Base-by-base conservation (phyloP, 2,329 filamentous ascomycete species). In the Ophiocordyceps camponoti-saundersi region DNA sequence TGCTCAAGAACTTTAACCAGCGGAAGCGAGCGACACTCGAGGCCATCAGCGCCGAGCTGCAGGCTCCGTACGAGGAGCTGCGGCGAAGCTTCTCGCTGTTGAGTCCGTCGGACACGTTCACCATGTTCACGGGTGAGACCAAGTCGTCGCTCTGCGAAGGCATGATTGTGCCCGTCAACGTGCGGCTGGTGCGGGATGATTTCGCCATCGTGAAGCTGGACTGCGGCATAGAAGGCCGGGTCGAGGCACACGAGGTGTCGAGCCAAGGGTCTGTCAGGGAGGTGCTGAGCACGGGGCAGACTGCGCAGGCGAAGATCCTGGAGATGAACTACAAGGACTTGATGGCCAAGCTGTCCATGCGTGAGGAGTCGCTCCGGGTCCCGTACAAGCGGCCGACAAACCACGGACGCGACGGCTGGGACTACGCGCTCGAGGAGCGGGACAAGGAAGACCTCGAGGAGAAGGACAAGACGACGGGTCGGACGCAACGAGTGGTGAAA, bases 71-170 rank as follows among this genome's bases (percentile, higher is more conserved):
- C 61, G 92, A 98, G 65, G 92, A 98, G 62, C 72, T 98, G 48
- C 80, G 92, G 43, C 82, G 85, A 55, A 80, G 81, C 52, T 95
- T 93, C 59, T 73, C 76, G 42, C 65, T 74, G 45, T 69, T 95
- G 40, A 70, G 69, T 23, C 72, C 80, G 0, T 81, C 89, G 21
- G 86, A 95, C 54, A 78, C 95, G 49, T 98, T 96, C 64, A 92
- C 88, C 39, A 95, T 95, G 82, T 79, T 96, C 47, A 96, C 92
- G 3, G 92, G 90, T 49, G 92, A 98, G 65, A 96, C 87, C 1
- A 73, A 77, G 49, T 82, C 92, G 1, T 85, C 87, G 0, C 69
- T 98, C 11, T 77, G 78, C 46, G 84, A 90, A 57, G 85, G 85
- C 54, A 96, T 96, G 89, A 85, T 95, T 52, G 77, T 98, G 6